Base-by-base conservation (phyloP, 306 rosid species). In the Fragaria ananassa region DNA sequence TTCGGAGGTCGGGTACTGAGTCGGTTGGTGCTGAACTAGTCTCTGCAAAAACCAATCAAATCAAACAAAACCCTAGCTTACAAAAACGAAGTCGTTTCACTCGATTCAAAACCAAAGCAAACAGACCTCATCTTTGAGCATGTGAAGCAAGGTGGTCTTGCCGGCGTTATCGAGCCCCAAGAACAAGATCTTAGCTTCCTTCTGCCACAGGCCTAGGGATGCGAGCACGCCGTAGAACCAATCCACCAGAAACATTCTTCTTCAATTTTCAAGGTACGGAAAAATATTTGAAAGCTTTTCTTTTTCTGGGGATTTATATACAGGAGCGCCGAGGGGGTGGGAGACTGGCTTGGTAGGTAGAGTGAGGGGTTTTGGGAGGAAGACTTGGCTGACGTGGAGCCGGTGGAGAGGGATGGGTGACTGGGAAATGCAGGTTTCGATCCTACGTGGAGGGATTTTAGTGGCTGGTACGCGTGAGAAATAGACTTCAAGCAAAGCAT, bases 111-210 rank as follows among this genome's bases (percentile, higher is more conserved):
- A 39, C 67, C 7, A 63, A 42, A 21, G 31, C 14, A 70, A 56
- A 5, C 0, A 15, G 11, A 90, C 97, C 97, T 89, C 93, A 25
- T 90, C 97, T 76, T 89, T 92, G 42, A 92, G 91, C 97, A 92
- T 92, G 83, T 90, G 93, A 83, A 92, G 97, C 85, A 92, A 83
- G 76, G 97, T 89, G 71, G 97, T 92, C 83, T 92, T 92, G 23
- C 97, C 97, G 79, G 95, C 79, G 84, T 92, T 89, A 88, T 89
- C 97, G n/a, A 92, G 93, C 70, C 97, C 97, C 31, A 92, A 74
- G 57, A 92, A 92, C 76, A 91, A 81, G 87, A 91, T 91, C 87
- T 89, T 91, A n/a, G 93, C 97, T 63, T 91, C 97, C 64, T 91
- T 91, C 19, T 91, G 96, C 91, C 88, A 88, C 18, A 92, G 87